Base-by-base conservation (phyloP, 192 early-diverging fungal species). In the Lunasporangiospora selenospora region DNA sequence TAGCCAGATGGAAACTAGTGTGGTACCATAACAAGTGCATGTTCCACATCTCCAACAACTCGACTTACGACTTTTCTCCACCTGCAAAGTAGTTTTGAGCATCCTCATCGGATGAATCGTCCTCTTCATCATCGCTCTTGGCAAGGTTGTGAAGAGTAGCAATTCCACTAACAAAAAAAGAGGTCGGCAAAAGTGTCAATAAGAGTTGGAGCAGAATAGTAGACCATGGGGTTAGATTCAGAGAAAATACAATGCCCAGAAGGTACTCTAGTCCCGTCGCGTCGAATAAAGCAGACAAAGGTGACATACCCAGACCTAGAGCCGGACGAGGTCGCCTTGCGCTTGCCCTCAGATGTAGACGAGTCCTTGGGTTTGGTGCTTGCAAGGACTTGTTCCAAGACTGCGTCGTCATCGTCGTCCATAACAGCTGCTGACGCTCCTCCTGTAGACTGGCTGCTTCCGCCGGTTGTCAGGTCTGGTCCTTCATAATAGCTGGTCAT, bases 51-150 rank as follows among this genome's bases (percentile, higher is more conserved):
- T n/a, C n/a, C n/a, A n/a, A n/a, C n/a, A n/a, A n/a, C n/a, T n/a
- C 4, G 38, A 88, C 93, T n/a, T 85, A 95, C 78, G 92, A 95
- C 73, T 92, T 93, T 76, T 97, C 96, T 29, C 97, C 97, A 5
- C 96, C 97, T 18, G 95, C 87, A 83, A 90, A 99, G 62, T 85
- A 94, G 58, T 90, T 88, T 61, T 90, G 76, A 16, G 59, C 62
- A 21, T 89, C 89, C 12, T 86, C 79, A 19, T 89, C 80, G 15
- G 75, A 49, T 9, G 66, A 77, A 1, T 54, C 77, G 19, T 75
- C 65, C 4, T 80, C 78, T 15, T 62, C 62, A 36, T 69, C 56
- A 2, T 58, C 62, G 19, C 58, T 60, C 46, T 69, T 64, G 3
- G 34, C 40, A 56, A 83, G 46, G 45, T 85, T 81, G 29, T 67